A percentile compares a stretch with the other conserved stretches of the same genome.
Evolutionary conservation across 2,329 filamentous ascomycete species (phyloP).

Genomic region (Neopestalotiopsis sp.): DNA sequence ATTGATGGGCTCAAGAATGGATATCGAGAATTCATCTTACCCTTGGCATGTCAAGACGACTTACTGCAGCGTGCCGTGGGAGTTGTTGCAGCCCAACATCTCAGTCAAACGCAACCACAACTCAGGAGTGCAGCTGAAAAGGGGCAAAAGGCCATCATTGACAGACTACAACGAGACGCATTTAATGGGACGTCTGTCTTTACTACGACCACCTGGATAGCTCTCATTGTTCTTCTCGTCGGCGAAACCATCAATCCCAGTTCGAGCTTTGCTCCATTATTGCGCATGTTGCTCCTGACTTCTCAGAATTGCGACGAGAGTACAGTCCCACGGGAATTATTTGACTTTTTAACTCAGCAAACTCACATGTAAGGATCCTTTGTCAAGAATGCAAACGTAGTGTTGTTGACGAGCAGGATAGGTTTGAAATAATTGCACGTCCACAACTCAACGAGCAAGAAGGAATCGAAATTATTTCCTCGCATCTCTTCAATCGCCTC

Average conservation of each 20-base stretch:
- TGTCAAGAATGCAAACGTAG: not conserved
- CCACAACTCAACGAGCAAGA: constrained; percentile 11
- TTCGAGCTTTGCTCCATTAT: constrained; percentile 40
- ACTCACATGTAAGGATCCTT: constrained; percentile 12
- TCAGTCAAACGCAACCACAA: constrained; percentile 36
- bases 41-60: constrained; percentile 42
- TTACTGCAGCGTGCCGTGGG: constrained; percentile 41
- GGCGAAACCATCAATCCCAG: constrained; percentile 47
- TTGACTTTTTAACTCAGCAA: constrained; percentile 37
- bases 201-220: constrained; percentile 41
- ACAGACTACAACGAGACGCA: constrained; percentile 38
- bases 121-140: constrained; percentile 37
- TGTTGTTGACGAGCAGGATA: not conserved
- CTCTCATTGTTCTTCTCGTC: constrained; percentile 42
- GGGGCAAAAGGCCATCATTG: constrained; percentile 40
- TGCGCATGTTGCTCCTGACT: constrained; percentile 37
- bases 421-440: constrained; percentile 13
- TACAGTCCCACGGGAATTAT: constrained; percentile 27
- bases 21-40: constrained; percentile 43
- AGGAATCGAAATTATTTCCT: constrained; percentile 10
- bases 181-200: constrained; percentile 36
- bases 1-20: constrained; percentile 41
- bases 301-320: constrained; percentile 24
- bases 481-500: constrained; percentile 1
- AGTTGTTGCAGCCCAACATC: constrained; percentile 44